phyloP scores from a whole-genome alignment of 495 filamentous ascomycete genomes.

The Alectoria sarmentosa region DNA sequence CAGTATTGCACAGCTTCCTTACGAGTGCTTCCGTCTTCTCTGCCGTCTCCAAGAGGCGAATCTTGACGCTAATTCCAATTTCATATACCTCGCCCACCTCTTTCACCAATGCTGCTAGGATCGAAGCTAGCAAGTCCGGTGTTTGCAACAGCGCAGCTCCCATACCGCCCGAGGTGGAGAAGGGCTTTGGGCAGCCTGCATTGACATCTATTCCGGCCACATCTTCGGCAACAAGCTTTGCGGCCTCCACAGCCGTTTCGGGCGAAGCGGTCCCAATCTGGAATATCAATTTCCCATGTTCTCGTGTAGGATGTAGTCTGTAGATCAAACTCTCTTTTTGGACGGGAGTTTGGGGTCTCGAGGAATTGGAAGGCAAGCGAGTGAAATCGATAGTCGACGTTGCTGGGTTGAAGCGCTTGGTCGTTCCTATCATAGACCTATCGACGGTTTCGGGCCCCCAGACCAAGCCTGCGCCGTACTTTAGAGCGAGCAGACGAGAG shows the following conservation, averaged over 20 bases:
- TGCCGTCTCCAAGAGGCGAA: conserved; percentile 72
- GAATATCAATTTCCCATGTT: conserved; percentile 69
- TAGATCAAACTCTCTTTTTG: conserved; percentile 70
- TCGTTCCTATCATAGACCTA: conserved; percentile 78
- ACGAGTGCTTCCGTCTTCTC: conserved; percentile 69
- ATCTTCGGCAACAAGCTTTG: conserved; percentile 72
- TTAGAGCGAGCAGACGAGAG: conserved; percentile 74
- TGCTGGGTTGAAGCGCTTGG: conserved; percentile 62
- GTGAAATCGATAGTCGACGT: conserved; percentile 78
- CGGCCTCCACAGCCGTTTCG: conserved; percentile 72
- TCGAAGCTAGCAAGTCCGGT: conserved; percentile 74
- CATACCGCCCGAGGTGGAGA: conserved; percentile 87
- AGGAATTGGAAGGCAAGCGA: conserved; percentile 57
- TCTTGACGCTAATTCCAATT: conserved; percentile 93
- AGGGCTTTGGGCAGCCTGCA: conserved; percentile 94
- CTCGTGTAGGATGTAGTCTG: conserved; percentile 68
- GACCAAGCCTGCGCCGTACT: conserved; percentile 94
- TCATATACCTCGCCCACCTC: conserved; percentile 67
- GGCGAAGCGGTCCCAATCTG: conserved; percentile 85
- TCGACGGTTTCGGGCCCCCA: conserved; percentile 98
- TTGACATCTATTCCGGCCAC: conserved; percentile 95
- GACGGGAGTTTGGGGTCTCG: conserved; percentile 37
- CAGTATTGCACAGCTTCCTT: conserved; percentile 64
- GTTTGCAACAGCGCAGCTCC: conserved; percentile 80
- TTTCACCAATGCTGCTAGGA: conserved; percentile 71